These are phyloP conservation scores for Hypoxylon sp. DNA, from an alignment of 2,329 filamentous ascomycete genomes.

Conservation along the genomic window DNA sequence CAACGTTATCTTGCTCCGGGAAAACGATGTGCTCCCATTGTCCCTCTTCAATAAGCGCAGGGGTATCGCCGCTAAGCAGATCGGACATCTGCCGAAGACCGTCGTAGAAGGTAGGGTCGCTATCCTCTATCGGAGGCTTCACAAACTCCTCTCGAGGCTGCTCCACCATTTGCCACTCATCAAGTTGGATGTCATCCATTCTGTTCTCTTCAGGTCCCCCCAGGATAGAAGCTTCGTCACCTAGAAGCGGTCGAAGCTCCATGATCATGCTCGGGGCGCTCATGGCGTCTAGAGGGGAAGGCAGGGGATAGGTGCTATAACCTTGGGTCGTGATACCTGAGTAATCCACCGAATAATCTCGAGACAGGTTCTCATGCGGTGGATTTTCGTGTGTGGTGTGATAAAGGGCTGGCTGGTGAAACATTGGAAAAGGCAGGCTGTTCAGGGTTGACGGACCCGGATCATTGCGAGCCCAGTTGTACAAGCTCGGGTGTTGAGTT, in stretches of 20 bases:
- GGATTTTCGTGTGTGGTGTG: slow-evolving; percentile 12
- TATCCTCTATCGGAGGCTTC: background rate
- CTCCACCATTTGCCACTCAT: slow-evolving; percentile 10
- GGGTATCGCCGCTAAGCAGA: background rate
- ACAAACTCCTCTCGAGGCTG: background rate
- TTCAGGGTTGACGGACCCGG: slow-evolving; percentile 1
- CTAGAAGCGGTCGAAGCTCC: background rate
- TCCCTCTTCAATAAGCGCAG: background rate
- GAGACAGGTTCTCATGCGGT: slow-evolving; percentile 7
- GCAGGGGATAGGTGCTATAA: slow-evolving; percentile 9
- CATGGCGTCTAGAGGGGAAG: slow-evolving; percentile 4
- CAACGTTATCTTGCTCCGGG: background rate
- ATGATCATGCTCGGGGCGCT: slow-evolving; percentile 20
- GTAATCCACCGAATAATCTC: slow-evolving; percentile 6
- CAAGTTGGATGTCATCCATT: background rate
- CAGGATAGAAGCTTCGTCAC: background rate
- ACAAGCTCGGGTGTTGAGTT: slow-evolving; percentile 15
- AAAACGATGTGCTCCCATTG: slow-evolving; percentile 3
- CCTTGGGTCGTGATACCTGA: slow-evolving; percentile 18
- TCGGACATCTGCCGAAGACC: background rate
- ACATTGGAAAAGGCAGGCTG: slow-evolving; percentile 18
- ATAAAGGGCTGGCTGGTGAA: slow-evolving; percentile 20
- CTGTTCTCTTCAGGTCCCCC: background rate
- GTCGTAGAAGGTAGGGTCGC: background rate
- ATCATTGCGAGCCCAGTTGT: slow-evolving; percentile 22